Evolutionary conservation across 768 basidiomycete genomes (phyloP).

Genomic region (Mycena latifolia): DNA sequence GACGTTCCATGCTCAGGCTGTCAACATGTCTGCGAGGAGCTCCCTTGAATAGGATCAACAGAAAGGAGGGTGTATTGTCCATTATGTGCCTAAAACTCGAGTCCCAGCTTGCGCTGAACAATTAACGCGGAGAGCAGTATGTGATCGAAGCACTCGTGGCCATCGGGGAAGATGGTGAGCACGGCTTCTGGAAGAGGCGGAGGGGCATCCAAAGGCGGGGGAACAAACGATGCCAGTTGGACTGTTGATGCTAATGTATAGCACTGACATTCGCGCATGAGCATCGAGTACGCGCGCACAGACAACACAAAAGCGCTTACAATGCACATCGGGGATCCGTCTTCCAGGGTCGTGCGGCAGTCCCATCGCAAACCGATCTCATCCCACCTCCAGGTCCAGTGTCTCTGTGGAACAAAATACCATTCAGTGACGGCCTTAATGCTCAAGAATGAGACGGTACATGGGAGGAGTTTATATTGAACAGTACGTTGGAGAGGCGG

Average conservation of each 20-base stretch:
- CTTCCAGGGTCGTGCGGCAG: constrained; percentile 56
- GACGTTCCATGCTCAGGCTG: too few relatives aligned
- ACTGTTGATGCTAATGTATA: constrained; percentile 41
- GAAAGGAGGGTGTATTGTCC: too few relatives aligned
- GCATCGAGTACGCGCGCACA: constrained; percentile 6
- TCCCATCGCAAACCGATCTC: constrained; percentile 59
- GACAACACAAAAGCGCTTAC: constrained; percentile 35
- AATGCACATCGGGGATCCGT: constrained; percentile 62
- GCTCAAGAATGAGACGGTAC: constrained; percentile 37
- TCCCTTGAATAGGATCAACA: too few relatives aligned
- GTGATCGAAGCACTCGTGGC: constrained; percentile 58
- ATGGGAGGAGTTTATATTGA: constrained; percentile 45
- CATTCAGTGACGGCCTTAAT: neutral
- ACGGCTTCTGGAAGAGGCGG: constrained; percentile 60
- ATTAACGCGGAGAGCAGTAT: constrained; percentile 59
- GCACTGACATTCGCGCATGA: constrained; percentile 40
- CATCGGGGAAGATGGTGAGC: constrained; percentile 59
- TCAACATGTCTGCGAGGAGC: too few relatives aligned
- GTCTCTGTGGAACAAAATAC: constrained; percentile 40
- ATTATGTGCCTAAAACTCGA: constrained; percentile 27
- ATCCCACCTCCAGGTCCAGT: constrained; percentile 56
- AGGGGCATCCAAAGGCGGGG: constrained; percentile 59
- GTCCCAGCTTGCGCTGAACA: constrained; percentile 53
- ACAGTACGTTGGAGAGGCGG: constrained; percentile 54
- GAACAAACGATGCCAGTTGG: constrained; percentile 60